Percentiles rank a stretch among this genome's conserved stretches.
These are phyloP conservation scores for Stephanodiscus triporus DNA, from an alignment of 108 stramenopile species.

Conservation along the genomic window DNA sequence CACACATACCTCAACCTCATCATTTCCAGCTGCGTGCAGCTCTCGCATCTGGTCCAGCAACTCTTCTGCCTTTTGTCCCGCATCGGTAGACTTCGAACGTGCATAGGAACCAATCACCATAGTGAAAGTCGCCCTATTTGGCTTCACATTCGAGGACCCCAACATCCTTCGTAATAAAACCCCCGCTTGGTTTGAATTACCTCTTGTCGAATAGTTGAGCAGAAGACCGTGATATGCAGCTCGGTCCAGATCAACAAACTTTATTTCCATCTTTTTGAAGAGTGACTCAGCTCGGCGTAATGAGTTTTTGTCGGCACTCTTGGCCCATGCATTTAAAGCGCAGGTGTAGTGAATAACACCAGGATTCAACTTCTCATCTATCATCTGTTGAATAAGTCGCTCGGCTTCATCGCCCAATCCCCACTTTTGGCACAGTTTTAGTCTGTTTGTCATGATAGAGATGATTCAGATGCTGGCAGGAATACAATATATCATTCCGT, in stretches of 20 bases:
- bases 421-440: slow-evolving; percentile 39
- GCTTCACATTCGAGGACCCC: background rate
- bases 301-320: slow-evolving; percentile 42
- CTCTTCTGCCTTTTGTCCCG: slow-evolving; percentile 30
- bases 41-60: slow-evolving; percentile 48
- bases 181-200: slow-evolving; percentile 38
- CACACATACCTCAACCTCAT: slow-evolving; percentile 27
- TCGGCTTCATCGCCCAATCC: slow-evolving; percentile 43
- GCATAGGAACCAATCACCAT: slow-evolving; percentile 63
- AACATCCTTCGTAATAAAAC: slow-evolving; percentile 22
- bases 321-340: slow-evolving; percentile 62
- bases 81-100: slow-evolving; percentile 18
- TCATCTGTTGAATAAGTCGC: slow-evolving; percentile 29
- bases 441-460: background rate
- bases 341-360: slow-evolving; percentile 42
- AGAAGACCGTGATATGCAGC: slow-evolving; percentile 46
- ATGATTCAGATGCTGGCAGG: background rate
- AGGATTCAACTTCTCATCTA: slow-evolving; percentile 16
- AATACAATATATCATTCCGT: background rate
- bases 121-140: slow-evolving; percentile 46
- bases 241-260: slow-evolving; percentile 25
- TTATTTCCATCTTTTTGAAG: slow-evolving; percentile 41
- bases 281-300: slow-evolving; percentile 31
- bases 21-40: slow-evolving; percentile 45
- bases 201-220: slow-evolving; percentile 44